These are phyloP conservation scores for Ceratocystis cacaofunesta DNA, from an alignment of 2,329 filamentous ascomycete genomes.

Conservation along the genomic window DNA sequence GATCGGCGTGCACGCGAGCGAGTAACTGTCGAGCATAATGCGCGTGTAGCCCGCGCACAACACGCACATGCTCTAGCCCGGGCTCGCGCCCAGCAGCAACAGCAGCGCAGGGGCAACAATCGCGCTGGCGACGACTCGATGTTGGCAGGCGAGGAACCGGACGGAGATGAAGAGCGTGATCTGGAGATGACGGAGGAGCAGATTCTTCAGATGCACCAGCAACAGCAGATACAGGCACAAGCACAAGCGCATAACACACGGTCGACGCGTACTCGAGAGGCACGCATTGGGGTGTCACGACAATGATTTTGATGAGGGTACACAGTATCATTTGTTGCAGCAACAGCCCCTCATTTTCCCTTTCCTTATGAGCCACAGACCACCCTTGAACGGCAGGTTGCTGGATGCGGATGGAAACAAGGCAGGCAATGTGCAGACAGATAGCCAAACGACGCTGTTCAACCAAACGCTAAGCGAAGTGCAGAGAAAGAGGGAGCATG, in stretches of 20 bases:
- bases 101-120: conserved; percentile 10
- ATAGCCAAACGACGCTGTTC: background rate
- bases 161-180: background rate
- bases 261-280: conserved; percentile 10
- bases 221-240: conserved; percentile 20
- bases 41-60: conserved; percentile 8
- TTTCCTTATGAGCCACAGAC: background rate
- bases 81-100: conserved; percentile 18
- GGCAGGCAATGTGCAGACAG: background rate
- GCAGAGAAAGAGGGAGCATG: background rate
- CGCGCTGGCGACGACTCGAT: conserved; percentile 3
- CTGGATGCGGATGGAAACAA: background rate
- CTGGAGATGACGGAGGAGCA: conserved; percentile 16
- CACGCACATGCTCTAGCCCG: conserved; percentile 7
- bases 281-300: conserved; percentile 11
- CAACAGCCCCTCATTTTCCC: background rate
- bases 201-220: conserved; percentile 14
- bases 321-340: background rate
- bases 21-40: conserved; percentile 22
- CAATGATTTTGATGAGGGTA: background rate
- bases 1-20: conserved; percentile 39
- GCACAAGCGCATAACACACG: conserved; percentile 18
- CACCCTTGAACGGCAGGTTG: background rate
- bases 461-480: background rate
- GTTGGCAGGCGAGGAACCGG: conserved; percentile 5